These are phyloP conservation scores for Alternaria rosae DNA, from an alignment of 2,329 filamentous ascomycete species.

Conservation along the genomic window DNA sequence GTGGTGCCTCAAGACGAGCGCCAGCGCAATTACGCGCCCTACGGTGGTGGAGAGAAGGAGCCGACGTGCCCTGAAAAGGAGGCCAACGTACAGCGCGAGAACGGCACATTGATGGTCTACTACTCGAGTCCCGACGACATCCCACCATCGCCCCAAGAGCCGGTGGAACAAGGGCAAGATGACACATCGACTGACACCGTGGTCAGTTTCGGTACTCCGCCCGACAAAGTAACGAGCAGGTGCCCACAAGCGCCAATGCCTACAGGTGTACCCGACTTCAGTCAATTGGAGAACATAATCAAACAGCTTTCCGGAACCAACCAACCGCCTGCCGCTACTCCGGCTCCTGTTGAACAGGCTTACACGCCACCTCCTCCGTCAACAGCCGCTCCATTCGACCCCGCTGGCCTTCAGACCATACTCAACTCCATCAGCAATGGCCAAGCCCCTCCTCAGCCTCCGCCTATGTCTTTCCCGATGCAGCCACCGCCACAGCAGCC, in stretches of 20 bases:
- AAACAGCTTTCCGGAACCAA: conserved; percentile 32
- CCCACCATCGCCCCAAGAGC: conserved; percentile 56
- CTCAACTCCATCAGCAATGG: conserved; percentile 28
- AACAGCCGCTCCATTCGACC: conserved; percentile 30
- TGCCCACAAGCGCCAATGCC: conserved; percentile 27
- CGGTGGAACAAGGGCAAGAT: conserved; percentile 45
- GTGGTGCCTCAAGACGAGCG: conserved; percentile 51
- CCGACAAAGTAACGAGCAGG: conserved; percentile 33
- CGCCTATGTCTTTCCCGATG: conserved; percentile 17
- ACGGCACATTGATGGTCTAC: conserved; percentile 56
- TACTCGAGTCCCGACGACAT: conserved; percentile 56
- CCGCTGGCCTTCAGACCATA: conserved; percentile 39
- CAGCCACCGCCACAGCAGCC: conserved; percentile 24
- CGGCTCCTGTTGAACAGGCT: conserved; percentile 20
- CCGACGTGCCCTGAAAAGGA: conserved; percentile 53
- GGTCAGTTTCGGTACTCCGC: conserved; percentile 51
- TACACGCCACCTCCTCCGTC: conserved; percentile 31
- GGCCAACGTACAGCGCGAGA: conserved; percentile 55
- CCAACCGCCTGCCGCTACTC: conserved; percentile 14
- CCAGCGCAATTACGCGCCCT: conserved; percentile 54
- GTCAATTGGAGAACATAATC: conserved; percentile 39
- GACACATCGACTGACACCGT: conserved; percentile 21
- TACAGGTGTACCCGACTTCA: conserved; percentile 29
- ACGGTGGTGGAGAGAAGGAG: conserved; percentile 53
- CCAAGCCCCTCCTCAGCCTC: conserved; percentile 22